phyloP scores from a whole-genome alignment of 352 stramenopile genomes.

The Globisporangium echinulatum region DNA sequence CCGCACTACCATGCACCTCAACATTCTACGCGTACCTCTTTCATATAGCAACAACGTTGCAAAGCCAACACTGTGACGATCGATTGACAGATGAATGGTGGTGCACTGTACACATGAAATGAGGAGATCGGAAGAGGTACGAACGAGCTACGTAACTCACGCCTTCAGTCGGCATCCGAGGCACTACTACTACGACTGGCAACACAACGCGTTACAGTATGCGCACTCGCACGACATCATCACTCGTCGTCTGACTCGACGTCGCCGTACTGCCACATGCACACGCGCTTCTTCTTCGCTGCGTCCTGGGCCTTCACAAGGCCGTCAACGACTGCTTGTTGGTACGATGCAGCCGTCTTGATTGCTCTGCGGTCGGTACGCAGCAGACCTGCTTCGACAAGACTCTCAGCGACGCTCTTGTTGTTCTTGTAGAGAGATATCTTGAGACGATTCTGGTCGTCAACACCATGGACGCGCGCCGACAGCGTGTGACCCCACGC shows the following conservation, averaged over 20 bases:
- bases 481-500: constrained; percentile 91
- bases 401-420: constrained; percentile 84
- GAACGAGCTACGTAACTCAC: too few relatives aligned
- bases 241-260: constrained; percentile 91
- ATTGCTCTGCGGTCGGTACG: constrained; percentile 83
- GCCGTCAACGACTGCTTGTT: constrained; percentile 85
- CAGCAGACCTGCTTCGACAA: constrained; percentile 87
- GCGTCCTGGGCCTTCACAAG: constrained; percentile 87
- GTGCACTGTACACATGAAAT: too few relatives aligned
- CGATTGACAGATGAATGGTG: too few relatives aligned
- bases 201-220: too few relatives aligned
- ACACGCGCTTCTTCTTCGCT: constrained; percentile 89
- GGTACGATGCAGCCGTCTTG: constrained; percentile 45
- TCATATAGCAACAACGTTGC: too few relatives aligned
- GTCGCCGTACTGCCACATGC: constrained; percentile 96
- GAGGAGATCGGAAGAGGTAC: too few relatives aligned
- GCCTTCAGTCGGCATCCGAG: too few relatives aligned
- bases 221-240: too few relatives aligned
- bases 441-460: constrained; percentile 60
- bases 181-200: too few relatives aligned
- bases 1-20: too few relatives aligned
- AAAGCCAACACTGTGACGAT: too few relatives aligned
- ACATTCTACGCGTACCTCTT: too few relatives aligned
- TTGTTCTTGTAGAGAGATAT: constrained; percentile 78
- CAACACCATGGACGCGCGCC: constrained; percentile 56